These are phyloP conservation scores for Abrus precatorius DNA, from an alignment of 306 rosid genomes.

Conservation along the genomic window DNA sequence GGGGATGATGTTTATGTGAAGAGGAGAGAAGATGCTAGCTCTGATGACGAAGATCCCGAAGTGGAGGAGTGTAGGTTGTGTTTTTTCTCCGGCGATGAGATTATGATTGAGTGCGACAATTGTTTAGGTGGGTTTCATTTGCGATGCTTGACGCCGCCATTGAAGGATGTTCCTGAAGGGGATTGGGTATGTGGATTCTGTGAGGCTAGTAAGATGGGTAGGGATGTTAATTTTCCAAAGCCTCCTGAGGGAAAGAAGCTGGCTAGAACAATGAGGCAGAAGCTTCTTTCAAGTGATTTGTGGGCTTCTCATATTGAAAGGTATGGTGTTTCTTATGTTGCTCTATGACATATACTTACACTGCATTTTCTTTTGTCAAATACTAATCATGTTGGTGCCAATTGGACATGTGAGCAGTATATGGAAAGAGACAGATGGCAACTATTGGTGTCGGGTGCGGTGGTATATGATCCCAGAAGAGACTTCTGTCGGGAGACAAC, in stretches of 20 bases:
- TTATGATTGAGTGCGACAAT: slow-evolving; percentile 94
- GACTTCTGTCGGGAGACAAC: slow-evolving; percentile 87
- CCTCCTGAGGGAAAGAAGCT: slow-evolving; percentile 78
- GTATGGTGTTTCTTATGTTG: slow-evolving; percentile 36
- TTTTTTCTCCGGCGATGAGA: slow-evolving; percentile 60
- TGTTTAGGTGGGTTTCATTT: slow-evolving; percentile 90
- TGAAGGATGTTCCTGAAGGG: slow-evolving; percentile 85
- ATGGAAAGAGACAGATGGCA: slow-evolving; percentile 84
- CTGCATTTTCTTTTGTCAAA: slow-evolving; percentile 20
- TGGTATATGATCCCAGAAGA: slow-evolving; percentile 94
- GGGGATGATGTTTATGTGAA: slow-evolving; percentile 81
- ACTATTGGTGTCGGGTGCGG: slow-evolving; percentile 75
- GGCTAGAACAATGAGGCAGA: slow-evolving; percentile 81
- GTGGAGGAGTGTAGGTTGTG: slow-evolving; percentile 84
- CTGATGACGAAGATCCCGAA: slow-evolving; percentile 75
- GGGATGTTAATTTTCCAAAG: slow-evolving; percentile 57
- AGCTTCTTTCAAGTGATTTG: slow-evolving; percentile 80
- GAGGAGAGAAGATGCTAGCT: slow-evolving; percentile 77
- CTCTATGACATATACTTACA: neutral
- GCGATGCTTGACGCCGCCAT: slow-evolving; percentile 85
- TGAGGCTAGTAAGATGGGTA: slow-evolving; percentile 75
- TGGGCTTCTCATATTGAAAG: slow-evolving; percentile 90
- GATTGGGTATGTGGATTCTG: slow-evolving; percentile 88
- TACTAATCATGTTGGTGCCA: slow-evolving; percentile 4
- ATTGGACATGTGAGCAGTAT: slow-evolving; percentile 56